These are phyloP conservation scores for Cyanidiococcus yangmingshanensis DNA, from an alignment of 23 red algal genomes.

Conservation along the genomic window DNA sequence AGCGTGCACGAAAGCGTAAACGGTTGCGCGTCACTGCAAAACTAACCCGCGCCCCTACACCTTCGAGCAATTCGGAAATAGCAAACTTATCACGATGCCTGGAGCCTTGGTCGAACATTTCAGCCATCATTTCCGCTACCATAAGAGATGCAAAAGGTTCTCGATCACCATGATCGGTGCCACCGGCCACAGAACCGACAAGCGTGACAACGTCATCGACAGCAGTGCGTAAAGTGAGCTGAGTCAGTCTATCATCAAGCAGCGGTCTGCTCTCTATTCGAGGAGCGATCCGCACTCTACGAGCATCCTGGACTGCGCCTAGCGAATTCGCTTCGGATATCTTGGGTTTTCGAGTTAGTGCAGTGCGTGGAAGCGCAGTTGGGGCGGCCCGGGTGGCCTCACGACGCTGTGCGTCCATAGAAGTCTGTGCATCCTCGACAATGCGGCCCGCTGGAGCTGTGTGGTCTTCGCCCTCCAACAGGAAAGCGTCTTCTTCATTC, in stretches of 20 bases:
- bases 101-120: slow-evolving; percentile 22
- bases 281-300: neutral
- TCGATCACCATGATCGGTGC: slow-evolving; percentile 17
- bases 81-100: slow-evolving; percentile 10
- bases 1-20: slow-evolving; percentile 22
- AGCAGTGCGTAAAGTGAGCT: slow-evolving; percentile 7
- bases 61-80: slow-evolving; percentile 9
- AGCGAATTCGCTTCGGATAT: neutral
- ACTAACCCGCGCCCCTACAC: slow-evolving; percentile 18
- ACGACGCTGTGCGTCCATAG: neutral
- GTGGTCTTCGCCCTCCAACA: neutral
- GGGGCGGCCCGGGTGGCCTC: slow-evolving; percentile 12
- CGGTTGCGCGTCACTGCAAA: neutral
- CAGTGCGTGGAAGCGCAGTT: neutral
- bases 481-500: neutral
- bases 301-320: neutral
- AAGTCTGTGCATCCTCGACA: neutral
- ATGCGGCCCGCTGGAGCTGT: neutral
- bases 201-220: slow-evolving; percentile 19
- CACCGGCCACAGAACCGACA: slow-evolving; percentile 20
- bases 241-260: neutral
- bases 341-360: neutral
- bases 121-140: slow-evolving; percentile 21
- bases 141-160: slow-evolving; percentile 13
- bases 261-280: neutral